Evolutionary conservation across 257 asterid species (phyloP).

Genomic region (Solanum pimpinellifolium): DNA sequence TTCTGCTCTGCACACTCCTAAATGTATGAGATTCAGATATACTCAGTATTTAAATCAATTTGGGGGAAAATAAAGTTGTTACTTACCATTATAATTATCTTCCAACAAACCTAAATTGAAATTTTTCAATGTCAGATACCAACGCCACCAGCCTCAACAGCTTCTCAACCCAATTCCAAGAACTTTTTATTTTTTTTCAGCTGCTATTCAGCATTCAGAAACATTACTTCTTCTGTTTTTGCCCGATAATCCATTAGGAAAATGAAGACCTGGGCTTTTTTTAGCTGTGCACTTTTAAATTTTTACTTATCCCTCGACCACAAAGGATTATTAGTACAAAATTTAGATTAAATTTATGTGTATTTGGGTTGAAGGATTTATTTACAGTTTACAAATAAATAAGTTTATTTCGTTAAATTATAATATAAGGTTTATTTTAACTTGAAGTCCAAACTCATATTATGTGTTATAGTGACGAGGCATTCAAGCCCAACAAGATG

Average conservation of each 20-base stretch:
- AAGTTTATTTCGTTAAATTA: too few relatives aligned
- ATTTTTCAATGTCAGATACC: neutral
- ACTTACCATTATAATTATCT: neutral
- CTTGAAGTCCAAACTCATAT: rapidly evolving
- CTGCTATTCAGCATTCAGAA: neutral
- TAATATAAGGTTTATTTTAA: rapidly evolving
- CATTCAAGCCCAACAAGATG: too few relatives aligned
- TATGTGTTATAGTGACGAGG: too few relatives aligned
- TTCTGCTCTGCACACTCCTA: slow-evolving; percentile 25
- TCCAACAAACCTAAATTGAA: neutral
- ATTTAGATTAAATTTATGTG: too few relatives aligned
- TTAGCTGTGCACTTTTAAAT: too few relatives aligned
- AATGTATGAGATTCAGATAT: neutral
- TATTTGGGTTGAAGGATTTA: too few relatives aligned
- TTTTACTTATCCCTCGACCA: too few relatives aligned
- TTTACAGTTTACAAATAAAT: too few relatives aligned
- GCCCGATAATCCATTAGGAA: neutral
- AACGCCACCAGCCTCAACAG: neutral
- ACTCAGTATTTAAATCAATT: neutral
- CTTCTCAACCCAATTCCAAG: neutral
- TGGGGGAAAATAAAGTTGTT: neutral
- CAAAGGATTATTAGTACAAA: too few relatives aligned
- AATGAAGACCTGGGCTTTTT: neutral
- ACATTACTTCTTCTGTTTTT: neutral
- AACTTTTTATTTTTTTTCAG: neutral